Conservation (phyloP, 306 rosid species). For the Pyrus bretschneideri region DNA sequence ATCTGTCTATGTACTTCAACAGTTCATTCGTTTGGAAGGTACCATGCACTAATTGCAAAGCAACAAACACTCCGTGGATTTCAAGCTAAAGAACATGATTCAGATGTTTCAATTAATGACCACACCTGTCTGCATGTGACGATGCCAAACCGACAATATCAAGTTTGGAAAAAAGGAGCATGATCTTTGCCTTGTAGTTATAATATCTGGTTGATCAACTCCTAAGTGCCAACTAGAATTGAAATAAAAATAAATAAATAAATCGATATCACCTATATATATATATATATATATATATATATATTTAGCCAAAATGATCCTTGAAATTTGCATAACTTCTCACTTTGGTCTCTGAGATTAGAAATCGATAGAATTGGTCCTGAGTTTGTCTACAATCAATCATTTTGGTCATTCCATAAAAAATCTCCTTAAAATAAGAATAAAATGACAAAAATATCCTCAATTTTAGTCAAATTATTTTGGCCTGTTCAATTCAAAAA, state of each 20-base stretch:
- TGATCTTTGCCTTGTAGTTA: background rate
- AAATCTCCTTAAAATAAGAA: too few relatives aligned
- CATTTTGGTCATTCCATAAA: too few relatives aligned
- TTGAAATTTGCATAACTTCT: too few relatives aligned
- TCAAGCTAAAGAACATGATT: background rate
- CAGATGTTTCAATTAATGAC: background rate
- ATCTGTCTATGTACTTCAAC: background rate
- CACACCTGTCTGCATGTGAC: background rate
- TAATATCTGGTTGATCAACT: background rate
- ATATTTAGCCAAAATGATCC: too few relatives aligned
- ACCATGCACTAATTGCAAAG: slow-evolving; percentile 7
- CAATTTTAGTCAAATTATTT: too few relatives aligned
- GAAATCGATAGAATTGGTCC: too few relatives aligned
- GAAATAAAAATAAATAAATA: background rate
- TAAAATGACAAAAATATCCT: too few relatives aligned
- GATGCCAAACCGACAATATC: background rate
- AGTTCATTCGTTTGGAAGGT: background rate
- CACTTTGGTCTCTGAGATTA: too few relatives aligned
- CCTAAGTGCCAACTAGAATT: background rate
- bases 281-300: too few relatives aligned
- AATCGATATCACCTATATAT: background rate
- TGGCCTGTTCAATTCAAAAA: too few relatives aligned
- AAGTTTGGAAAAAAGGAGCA: background rate
- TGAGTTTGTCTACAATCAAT: too few relatives aligned
- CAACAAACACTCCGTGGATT: background rate